These are phyloP conservation scores for Chaetomidium leptoderma DNA, from an alignment of 495 filamentous ascomycete genomes.

Conservation along the genomic window DNA sequence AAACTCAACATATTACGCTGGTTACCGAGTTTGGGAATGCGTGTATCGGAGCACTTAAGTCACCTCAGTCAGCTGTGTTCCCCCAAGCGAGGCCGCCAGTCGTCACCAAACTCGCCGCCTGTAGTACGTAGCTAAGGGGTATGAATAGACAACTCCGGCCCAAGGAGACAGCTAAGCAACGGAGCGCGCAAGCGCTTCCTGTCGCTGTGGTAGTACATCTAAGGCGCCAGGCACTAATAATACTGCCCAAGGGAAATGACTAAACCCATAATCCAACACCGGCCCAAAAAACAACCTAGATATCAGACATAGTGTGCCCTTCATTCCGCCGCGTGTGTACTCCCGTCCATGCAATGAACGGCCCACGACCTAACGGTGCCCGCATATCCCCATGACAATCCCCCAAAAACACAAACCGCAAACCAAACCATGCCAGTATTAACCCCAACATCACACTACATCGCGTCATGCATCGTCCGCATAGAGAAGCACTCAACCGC, in stretches of 20 bases:
- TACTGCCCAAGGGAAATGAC: background rate
- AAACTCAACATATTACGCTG: no score
- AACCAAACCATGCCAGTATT: slow-evolving; percentile 12
- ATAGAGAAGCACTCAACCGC: slow-evolving; percentile 49
- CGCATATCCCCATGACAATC: slow-evolving; percentile 5
- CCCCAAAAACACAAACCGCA: slow-evolving; percentile 4
- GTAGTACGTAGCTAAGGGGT: background rate
- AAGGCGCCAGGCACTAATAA: background rate
- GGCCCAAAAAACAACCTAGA: background rate
- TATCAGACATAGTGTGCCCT: background rate
- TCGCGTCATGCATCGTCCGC: slow-evolving; percentile 9
- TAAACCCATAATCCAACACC: slow-evolving; percentile 11
- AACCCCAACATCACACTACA: slow-evolving; percentile 14
- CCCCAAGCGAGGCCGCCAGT: background rate
- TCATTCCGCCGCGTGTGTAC: background rate
- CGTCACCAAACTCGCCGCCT: background rate
- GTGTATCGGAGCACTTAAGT: no score
- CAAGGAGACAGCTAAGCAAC: background rate
- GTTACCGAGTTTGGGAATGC: no score
- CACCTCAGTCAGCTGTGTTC: background rate
- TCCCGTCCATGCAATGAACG: slow-evolving; percentile 4
- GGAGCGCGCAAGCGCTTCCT: slow-evolving; percentile 1
- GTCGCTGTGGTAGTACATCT: slow-evolving; percentile 13
- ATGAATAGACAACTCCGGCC: background rate
- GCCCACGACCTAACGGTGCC: slow-evolving; percentile 5